Evolutionary conservation across 139 green algal species (phyloP), one percentile per base, ranked within the genome.

Genomic region (Dunaliella primolecta): DNA sequence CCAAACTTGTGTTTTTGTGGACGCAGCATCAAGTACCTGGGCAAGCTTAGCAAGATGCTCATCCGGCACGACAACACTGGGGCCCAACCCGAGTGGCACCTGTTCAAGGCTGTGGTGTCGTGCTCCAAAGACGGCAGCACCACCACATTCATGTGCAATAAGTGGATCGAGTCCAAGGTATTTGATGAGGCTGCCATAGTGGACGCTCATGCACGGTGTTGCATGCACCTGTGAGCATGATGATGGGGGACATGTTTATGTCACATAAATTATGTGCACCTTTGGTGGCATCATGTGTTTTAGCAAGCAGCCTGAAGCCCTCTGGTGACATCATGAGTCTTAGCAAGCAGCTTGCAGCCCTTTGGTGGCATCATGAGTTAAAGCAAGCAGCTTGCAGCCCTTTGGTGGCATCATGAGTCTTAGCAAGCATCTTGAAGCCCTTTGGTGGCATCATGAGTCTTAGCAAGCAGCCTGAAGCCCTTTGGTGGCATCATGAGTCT

Each of bases 31-130:
- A n/a, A n/a, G n/a, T 80, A 81, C 78, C 77, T 87, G 55, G 81
- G 83, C 70, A 70, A 87, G 80, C 87, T 92, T n/a, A 29, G 36
- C 15, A 80, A 85, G 23, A 31, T 92, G 85, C 35, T 86, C 23
- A 75, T 94, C 24, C 81, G 85, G 72, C 87, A 92, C 81, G 91
- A 93, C 85, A 91, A 92, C 86, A 85, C 70, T 1, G 89, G 88
- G 29, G 83, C 76, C 25, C 88, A 89, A 36, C 83, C 91, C 0
- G 89, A 74, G 1, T 94, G 91, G 91, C 86, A 92, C 56, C 82
- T 94, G 64, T 82, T 90, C 80, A 88, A 86, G 75, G 89, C 92
- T 32, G 79, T 90, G 32, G 86, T 94, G 30, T 88, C 83, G 11
- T 87, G 84, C 57, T 38, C 74, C 56, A 87, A 83, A 76, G 77